Evolutionary conservation across 2,329 filamentous ascomycete species (phyloP).

Genomic region (Lojkania enalia): DNA sequence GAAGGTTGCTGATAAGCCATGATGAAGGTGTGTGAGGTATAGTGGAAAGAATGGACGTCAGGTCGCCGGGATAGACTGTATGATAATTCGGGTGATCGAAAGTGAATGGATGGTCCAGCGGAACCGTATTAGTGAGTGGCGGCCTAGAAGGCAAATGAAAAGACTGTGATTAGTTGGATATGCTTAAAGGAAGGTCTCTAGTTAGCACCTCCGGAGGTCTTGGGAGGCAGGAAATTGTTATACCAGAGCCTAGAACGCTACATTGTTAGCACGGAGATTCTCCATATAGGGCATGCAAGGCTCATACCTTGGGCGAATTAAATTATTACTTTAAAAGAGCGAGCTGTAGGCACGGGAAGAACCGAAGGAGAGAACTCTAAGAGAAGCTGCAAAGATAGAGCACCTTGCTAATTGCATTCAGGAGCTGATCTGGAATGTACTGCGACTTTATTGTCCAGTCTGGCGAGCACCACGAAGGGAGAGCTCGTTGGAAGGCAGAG

Average conservation of each 20-base stretch:
- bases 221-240: constrained; percentile 39
- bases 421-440: constrained; percentile 44
- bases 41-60: constrained; percentile 51
- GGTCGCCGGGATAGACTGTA: constrained; percentile 52
- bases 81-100: constrained; percentile 30
- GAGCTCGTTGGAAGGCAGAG: constrained; percentile 46
- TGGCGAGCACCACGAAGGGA: constrained; percentile 42
- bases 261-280: constrained; percentile 15
- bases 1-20: constrained; percentile 61
- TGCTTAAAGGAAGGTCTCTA: constrained; percentile 48
- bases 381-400: constrained; percentile 37
- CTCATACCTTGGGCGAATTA: constrained; percentile 54
- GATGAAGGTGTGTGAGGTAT: constrained; percentile 43
- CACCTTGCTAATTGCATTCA: constrained; percentile 51
- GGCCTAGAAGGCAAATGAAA: constrained; percentile 52
- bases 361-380: constrained; percentile 36
- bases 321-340: constrained; percentile 50
- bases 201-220: constrained; percentile 38
- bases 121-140: constrained; percentile 54
- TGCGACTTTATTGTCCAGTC: constrained; percentile 34
- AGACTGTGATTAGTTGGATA: constrained; percentile 63
- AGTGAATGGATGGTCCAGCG: constrained; percentile 50
- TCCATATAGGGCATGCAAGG: constrained; percentile 23
- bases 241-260: constrained; percentile 41
- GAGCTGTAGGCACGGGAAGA: constrained; percentile 39